Conservation (phyloP, 352 stramenopile species). For the Globisporangium alternatum region DNA sequence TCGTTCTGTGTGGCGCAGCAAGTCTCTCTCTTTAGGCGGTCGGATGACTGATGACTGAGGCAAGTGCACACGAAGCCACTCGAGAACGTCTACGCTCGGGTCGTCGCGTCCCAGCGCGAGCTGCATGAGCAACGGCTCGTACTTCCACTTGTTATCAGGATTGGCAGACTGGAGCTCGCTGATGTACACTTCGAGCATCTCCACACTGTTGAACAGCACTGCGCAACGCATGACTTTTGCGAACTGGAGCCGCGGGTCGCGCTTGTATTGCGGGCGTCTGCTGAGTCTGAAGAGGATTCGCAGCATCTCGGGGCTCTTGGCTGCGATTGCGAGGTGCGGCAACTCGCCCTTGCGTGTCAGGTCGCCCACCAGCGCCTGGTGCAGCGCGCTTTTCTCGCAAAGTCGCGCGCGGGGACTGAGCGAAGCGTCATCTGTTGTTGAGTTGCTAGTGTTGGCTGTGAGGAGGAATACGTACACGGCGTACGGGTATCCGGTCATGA, state of each 20-base stretch:
- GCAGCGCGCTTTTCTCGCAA: no score
- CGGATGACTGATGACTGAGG: not conserved
- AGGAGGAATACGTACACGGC: not conserved
- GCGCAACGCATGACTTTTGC: not conserved
- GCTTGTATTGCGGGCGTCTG: not conserved
- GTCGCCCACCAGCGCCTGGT: no score
- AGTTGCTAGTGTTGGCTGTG: not conserved
- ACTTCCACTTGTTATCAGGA: not conserved
- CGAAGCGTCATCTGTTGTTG: no score
- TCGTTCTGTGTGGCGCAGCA: not conserved
- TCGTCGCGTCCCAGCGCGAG: not conserved
- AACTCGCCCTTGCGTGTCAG: not conserved
- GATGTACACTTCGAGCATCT: not conserved
- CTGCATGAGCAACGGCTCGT: not conserved
- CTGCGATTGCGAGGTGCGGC: not conserved
- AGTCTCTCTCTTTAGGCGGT: not conserved
- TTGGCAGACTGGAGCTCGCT: not conserved
- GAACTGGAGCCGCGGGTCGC: not conserved
- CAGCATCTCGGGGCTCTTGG: not conserved
- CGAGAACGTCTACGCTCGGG: not conserved
- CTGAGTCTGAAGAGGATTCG: not conserved
- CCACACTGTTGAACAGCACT: not conserved
- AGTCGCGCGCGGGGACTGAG: no score
- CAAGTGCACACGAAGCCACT: not conserved
- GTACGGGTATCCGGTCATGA: no score